A percentile compares a stretch with the other conserved stretches of the same genome.
These are phyloP conservation scores for Orychophragmus violaceus DNA, from an alignment of 345 rosid genomes.

Conservation along the genomic window DNA sequence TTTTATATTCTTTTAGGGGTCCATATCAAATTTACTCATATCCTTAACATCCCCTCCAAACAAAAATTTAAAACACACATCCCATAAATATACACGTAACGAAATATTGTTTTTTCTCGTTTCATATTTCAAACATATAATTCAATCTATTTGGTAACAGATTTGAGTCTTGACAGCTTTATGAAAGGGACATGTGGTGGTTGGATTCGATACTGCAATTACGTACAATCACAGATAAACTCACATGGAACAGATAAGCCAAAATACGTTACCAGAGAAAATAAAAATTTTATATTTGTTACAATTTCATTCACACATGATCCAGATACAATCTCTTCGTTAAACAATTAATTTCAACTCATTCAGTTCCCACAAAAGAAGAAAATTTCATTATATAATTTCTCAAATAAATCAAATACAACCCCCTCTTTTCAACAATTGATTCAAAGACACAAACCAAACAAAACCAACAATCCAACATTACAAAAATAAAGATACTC, in stretches of 20 bases:
- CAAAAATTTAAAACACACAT: neutral
- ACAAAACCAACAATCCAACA: constrained; percentile 2
- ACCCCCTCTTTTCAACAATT: neutral
- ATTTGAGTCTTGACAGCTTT: constrained; percentile 20
- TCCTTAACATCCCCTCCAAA: neutral
- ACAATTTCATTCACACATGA: neutral
- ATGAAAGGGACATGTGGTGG: constrained; percentile 15
- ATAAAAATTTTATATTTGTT: neutral
- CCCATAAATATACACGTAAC: neutral
- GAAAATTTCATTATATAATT: neutral
- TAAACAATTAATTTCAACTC: neutral
- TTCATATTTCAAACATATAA: neutral
- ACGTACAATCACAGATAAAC: constrained; percentile 16
- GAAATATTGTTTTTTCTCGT: neutral
- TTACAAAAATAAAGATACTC: constrained; percentile 6
- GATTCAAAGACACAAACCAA: neutral
- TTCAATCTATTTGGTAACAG: neutral
- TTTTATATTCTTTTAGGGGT: neutral
- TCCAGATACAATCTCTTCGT: neutral
- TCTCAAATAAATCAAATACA: constrained; percentile 25
- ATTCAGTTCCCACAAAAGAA: neutral
- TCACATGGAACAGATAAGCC: constrained; percentile 26
- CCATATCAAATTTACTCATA: neutral
- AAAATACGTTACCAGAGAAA: neutral
- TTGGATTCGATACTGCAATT: constrained; percentile 12